Percentiles rank a stretch among this genome's conserved stretches.
These are phyloP conservation scores for Simplicillium sp. DNA, from an alignment of 2,329 filamentous ascomycete genomes.

Conservation along the genomic window DNA sequence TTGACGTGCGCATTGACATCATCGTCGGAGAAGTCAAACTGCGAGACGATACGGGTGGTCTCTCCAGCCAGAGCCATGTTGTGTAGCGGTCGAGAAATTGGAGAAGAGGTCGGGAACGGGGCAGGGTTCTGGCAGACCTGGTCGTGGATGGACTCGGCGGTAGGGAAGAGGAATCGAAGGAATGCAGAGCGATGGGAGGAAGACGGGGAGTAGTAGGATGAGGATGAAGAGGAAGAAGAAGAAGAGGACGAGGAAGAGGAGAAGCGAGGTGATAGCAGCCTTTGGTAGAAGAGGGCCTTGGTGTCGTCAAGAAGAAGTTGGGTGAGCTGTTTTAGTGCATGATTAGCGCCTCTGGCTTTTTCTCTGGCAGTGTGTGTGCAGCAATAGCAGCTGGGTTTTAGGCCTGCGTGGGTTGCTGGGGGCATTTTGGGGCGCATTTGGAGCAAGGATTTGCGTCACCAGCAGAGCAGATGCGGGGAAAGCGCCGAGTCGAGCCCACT, in stretches of 20 bases:
- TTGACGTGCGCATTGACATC: slow-evolving; percentile 71
- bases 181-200: slow-evolving; percentile 13
- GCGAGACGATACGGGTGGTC: slow-evolving; percentile 68
- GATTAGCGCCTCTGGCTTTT: neutral
- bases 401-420: slow-evolving; percentile 2
- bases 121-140: slow-evolving; percentile 45
- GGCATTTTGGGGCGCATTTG: neutral
- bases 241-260: slow-evolving; percentile 11
- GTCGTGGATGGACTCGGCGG: slow-evolving; percentile 25
- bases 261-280: slow-evolving; percentile 13
- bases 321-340: slow-evolving; percentile 27
- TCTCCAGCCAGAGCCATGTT: slow-evolving; percentile 58
- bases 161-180: slow-evolving; percentile 20
- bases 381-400: too few relatives aligned
- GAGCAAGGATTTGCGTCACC: too few relatives aligned
- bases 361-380: too few relatives aligned
- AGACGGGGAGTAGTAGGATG: slow-evolving; percentile 8
- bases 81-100: slow-evolving; percentile 40
- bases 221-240: slow-evolving; percentile 7
- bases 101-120: slow-evolving; percentile 43
- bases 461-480: too few relatives aligned
- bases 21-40: slow-evolving; percentile 76
- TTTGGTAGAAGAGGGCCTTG: slow-evolving; percentile 26
- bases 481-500: too few relatives aligned
- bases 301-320: slow-evolving; percentile 43